Evolutionary conservation across 1,284 basidiomycete species (phyloP).

Genomic region (Prillingera fragicola): DNA sequence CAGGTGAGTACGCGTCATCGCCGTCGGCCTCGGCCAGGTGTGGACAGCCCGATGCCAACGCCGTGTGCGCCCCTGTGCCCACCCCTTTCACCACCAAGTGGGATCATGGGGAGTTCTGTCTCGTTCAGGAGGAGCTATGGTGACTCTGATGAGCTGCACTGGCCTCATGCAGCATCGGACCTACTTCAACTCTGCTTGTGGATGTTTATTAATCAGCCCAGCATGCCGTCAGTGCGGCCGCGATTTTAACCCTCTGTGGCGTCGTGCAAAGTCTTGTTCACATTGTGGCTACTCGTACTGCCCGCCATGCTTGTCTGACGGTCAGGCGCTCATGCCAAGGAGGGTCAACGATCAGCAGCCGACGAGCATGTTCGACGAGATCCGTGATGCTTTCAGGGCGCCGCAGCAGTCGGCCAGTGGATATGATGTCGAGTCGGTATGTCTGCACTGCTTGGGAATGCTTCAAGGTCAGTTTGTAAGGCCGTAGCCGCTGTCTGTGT

Average conservation of each 20-base stretch:
- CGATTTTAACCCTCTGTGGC: constrained; percentile 42
- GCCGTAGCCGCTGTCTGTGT: neutral
- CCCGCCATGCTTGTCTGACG: constrained; percentile 38
- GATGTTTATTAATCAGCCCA: constrained; percentile 4
- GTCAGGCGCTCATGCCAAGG: constrained; percentile 47
- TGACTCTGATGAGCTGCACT: no score
- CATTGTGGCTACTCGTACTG: constrained; percentile 48
- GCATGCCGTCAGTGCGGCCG: constrained; percentile 44
- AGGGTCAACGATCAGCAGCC: constrained; percentile 7
- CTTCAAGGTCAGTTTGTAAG: constrained; percentile 37
- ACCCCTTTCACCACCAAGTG: no score
- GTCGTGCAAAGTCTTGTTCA: constrained; percentile 39
- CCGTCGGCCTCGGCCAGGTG: neutral
- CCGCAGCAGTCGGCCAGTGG: constrained; percentile 23
- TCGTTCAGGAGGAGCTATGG: no score
- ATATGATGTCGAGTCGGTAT: constrained; percentile 45
- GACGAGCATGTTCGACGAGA: constrained; percentile 16
- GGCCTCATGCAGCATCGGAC: no score
- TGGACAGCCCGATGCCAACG: neutral
- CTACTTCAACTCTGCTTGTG: neutral
- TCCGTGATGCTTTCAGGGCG: constrained; percentile 25
- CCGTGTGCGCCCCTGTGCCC: neutral
- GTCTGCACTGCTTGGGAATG: constrained; percentile 40
- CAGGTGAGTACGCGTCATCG: constrained; percentile 22
- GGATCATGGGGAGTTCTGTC: no score